A percentile compares a stretch with the other conserved stretches of the same genome.
These are phyloP conservation scores for Tolypocladium pustulatum DNA, from an alignment of 2,329 filamentous ascomycete species.

Conservation along the genomic window DNA sequence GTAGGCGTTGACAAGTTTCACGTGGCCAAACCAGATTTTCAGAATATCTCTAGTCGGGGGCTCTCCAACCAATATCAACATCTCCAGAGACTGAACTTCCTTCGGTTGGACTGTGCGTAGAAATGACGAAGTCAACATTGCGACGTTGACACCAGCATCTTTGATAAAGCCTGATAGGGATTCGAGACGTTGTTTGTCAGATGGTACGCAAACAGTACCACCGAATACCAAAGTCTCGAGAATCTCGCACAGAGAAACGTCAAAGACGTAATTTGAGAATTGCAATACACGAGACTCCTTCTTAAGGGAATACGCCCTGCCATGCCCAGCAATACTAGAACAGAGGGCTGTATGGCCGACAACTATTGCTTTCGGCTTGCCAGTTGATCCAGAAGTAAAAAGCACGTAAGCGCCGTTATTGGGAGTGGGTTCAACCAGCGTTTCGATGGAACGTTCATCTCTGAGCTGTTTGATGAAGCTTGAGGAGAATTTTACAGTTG, in stretches of 20 bases:
- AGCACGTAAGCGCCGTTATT: background rate
- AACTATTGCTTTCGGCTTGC: background rate
- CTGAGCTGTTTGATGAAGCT: background rate
- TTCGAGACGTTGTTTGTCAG: background rate
- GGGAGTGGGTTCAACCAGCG: background rate
- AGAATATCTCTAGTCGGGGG: background rate
- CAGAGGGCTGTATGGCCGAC: slow-evolving; percentile 1
- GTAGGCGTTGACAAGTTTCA: background rate
- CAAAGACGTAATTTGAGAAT: slow-evolving; percentile 6
- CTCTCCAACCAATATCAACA: slow-evolving; percentile 4
- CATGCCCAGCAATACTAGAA: background rate
- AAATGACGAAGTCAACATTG: slow-evolving; percentile 3
- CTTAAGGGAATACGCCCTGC: background rate
- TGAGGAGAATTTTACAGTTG: background rate
- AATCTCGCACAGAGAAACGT: slow-evolving; percentile 3
- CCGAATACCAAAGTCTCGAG: slow-evolving; percentile 2
- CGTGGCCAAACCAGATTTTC: background rate
- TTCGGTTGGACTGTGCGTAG: background rate
- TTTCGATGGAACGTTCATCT: background rate
- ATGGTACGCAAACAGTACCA: slow-evolving; percentile 5
- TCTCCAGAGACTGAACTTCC: background rate
- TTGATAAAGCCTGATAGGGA: background rate
- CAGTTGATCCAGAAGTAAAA: background rate
- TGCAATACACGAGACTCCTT: slow-evolving; percentile 1
- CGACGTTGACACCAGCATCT: background rate